phyloP scores from a whole-genome alignment of 495 filamentous ascomycete species.

The Podospora didyma region DNA sequence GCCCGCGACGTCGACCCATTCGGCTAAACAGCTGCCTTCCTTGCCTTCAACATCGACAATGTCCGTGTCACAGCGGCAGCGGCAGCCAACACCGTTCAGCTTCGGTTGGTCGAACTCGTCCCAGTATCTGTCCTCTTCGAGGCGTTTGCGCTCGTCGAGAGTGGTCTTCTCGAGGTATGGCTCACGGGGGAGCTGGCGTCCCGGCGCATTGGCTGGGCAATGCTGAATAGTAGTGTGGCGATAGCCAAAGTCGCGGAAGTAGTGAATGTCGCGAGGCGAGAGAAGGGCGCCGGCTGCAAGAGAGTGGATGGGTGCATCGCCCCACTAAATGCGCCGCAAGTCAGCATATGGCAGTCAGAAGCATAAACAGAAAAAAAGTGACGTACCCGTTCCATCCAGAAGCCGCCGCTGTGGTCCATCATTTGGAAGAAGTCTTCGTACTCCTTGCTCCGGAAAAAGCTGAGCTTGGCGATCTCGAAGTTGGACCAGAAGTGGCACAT shows the following conservation, averaged over 20 bases:
- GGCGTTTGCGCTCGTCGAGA: conserved; percentile 76
- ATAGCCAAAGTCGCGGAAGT: conserved; percentile 99
- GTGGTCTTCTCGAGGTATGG: conserved; percentile 86
- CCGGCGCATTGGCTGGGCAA: conserved; percentile 93
- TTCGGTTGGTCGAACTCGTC: conserved; percentile 77
- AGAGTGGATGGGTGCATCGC: conserved; percentile 97
- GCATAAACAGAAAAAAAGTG: neutral
- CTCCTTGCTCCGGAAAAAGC: conserved; percentile 92
- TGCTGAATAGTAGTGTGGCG: conserved; percentile 98
- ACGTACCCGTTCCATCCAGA: conserved; percentile 97
- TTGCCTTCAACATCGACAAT: conserved; percentile 97
- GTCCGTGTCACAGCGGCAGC: conserved; percentile 97
- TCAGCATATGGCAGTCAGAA: neutral
- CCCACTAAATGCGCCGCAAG: conserved; percentile 67
- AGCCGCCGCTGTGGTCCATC: conserved; percentile 97
- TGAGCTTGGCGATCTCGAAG: conserved; percentile 93
- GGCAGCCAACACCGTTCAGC: conserved; percentile 95
- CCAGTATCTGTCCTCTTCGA: conserved; percentile 97
- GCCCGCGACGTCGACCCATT: conserved; percentile 98
- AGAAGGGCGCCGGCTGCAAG: conserved; percentile 90
- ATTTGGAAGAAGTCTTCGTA: conserved; percentile 99
- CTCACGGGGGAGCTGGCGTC: conserved; percentile 75
- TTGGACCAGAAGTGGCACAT: conserved; percentile 99
- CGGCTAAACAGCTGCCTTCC: conserved; percentile 85
- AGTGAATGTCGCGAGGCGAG: conserved; percentile 81